A percentile compares a stretch with the other conserved stretches of the same genome.
Conservation (phyloP, 495 filamentous ascomycete species). For the Trichoderma parareesei region DNA sequence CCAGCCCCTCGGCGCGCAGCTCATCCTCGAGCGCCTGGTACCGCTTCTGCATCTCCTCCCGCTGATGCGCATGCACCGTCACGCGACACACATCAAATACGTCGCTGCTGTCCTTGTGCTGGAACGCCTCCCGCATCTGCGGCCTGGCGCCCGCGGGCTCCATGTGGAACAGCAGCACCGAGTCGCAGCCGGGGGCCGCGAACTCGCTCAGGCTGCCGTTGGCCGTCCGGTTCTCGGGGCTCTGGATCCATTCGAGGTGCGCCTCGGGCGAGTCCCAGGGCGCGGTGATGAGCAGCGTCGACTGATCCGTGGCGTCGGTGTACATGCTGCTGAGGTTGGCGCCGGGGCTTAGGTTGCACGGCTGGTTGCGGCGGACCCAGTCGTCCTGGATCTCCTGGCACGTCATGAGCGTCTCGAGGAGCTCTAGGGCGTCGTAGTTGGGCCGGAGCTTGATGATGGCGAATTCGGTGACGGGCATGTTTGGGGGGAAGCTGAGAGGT, state of each 20-base stretch:
- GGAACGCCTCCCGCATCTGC: slow-evolving; percentile 8
- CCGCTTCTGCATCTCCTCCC: slow-evolving; percentile 32
- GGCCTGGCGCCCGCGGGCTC: slow-evolving; percentile 23
- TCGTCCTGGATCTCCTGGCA: slow-evolving; percentile 28
- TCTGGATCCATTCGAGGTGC: slow-evolving; percentile 42
- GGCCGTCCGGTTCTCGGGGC: slow-evolving; percentile 23
- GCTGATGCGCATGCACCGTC: slow-evolving; percentile 34
- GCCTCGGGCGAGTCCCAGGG: slow-evolving; percentile 41
- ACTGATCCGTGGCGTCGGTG: slow-evolving; percentile 39
- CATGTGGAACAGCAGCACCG: slow-evolving; percentile 33
- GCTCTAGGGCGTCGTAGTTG: slow-evolving; percentile 16
- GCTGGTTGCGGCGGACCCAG: slow-evolving; percentile 28
- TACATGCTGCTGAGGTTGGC: slow-evolving; percentile 28
- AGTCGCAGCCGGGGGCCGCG: slow-evolving; percentile 25
- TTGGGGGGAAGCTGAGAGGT: no score
- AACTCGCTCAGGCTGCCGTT: slow-evolving; percentile 21
- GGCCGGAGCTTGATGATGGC: slow-evolving; percentile 36
- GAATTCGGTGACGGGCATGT: slow-evolving; percentile 47
- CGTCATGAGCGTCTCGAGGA: slow-evolving; percentile 21
- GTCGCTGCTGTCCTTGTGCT: slow-evolving; percentile 18
- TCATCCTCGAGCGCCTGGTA: slow-evolving; percentile 31
- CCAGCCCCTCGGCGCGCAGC: slow-evolving; percentile 34
- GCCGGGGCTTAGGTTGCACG: slow-evolving; percentile 15
- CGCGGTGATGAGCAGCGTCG: slow-evolving; percentile 39
- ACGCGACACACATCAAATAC: slow-evolving; percentile 36